Evolutionary conservation across 306 rosid species (phyloP), one percentile per base, ranked within the genome.

Genomic region (Hippophae tibetana): DNA sequence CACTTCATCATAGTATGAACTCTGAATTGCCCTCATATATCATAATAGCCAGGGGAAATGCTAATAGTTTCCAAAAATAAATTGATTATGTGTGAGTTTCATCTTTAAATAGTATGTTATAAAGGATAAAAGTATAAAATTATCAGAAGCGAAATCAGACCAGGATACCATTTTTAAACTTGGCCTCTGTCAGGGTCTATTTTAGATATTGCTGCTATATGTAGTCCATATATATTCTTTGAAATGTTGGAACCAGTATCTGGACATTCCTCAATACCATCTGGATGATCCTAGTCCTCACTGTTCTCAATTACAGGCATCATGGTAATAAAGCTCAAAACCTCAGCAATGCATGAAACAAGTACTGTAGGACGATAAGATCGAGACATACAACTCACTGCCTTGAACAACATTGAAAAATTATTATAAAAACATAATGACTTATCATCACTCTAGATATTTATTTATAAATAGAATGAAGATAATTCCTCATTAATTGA

Each of bases 281-380:
- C 81, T 0, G 75, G 50, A 23, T 92, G 18, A 18, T 18, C 93
- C 74, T 72, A 76, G 69, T 75, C 89, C 6, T 74, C 76, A 18
- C 54, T 73, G 61, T 44, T 82, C 64, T 81, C 90, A 53, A 59
- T 75, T 64, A 61, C 58, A 52, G 71, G 61, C 49, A 65, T 26
- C 8, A 49, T 41, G 45, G 62, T 52, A 62, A 79, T 66, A 62
- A 92, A 92, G 59, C 99, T 93, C 71, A 92, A 83, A 71, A 92
- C 81, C 72, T 77, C 94, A 75, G 88, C 82, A 43, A 92, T 26
- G 47, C 83, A 92, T 46, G 94, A 68, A 75, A 92, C 89, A 14
- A 88, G 86, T 64, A 88, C 59, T 4, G 86, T 78, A 10, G 99
- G 99, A 27, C 99, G 99, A 81, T 86, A 88, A 2, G 99, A 86